A percentile compares a stretch with the other conserved stretches of the same genome.
Conservation (phyloP, 2,329 filamentous ascomycete genomes). For the Colletotrichum tamarilloi region DNA sequence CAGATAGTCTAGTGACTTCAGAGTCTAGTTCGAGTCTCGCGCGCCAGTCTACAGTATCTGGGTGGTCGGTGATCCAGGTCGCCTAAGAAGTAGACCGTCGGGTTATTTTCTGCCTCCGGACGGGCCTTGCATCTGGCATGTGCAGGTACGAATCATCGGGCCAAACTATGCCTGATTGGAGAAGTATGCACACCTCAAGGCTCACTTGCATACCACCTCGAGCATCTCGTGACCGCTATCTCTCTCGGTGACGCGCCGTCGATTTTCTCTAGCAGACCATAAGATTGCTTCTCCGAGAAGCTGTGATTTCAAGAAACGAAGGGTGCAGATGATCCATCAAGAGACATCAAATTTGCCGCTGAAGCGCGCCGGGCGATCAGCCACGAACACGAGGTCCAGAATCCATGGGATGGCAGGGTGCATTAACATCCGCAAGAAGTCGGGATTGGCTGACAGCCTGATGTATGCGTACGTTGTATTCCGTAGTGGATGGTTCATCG, state of each 20-base stretch:
- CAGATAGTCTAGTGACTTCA: not conserved
- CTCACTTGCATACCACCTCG: too few relatives aligned
- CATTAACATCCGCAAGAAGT: not conserved
- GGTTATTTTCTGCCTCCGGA: conserved; percentile 1
- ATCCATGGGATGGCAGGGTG: not conserved
- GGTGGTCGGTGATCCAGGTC: too few relatives aligned
- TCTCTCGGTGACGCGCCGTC: not conserved
- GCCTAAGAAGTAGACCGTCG: not conserved
- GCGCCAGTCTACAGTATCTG: not conserved
- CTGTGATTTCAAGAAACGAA: not conserved
- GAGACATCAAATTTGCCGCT: conserved; percentile 6
- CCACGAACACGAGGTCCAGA: conserved; percentile 8
- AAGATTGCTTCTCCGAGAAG: not conserved
- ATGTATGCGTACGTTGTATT: not conserved
- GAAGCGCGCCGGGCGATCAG: not conserved
- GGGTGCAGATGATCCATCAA: not conserved
- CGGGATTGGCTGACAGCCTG: not conserved
- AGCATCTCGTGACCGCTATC: not conserved
- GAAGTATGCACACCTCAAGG: not conserved
- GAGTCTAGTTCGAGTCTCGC: too few relatives aligned
- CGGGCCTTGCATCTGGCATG: conserved; percentile 10
- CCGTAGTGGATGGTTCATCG: not conserved
- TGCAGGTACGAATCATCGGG: conserved; percentile 17
- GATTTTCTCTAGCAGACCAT: not conserved
- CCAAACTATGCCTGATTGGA: not conserved